Evolutionary conservation across 352 stramenopile genomes (phyloP).

Genomic region (Phytophthora litchii): DNA sequence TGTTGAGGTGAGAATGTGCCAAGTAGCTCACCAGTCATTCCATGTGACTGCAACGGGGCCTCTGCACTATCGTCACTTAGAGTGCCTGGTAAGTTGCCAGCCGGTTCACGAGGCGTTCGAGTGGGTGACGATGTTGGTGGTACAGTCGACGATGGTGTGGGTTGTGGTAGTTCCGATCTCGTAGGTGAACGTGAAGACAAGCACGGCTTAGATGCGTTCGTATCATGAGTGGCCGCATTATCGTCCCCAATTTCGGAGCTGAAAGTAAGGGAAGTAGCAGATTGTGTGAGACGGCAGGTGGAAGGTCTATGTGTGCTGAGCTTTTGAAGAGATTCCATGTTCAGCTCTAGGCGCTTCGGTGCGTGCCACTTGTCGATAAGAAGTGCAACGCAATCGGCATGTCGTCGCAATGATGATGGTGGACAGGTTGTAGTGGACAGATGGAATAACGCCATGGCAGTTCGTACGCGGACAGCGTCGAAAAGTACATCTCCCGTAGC

Average conservation of each 20-base stretch:
- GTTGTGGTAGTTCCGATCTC: neutral
- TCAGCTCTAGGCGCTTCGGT: conserved; percentile 69
- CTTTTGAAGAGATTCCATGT: conserved; percentile 73
- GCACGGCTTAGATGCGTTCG: neutral
- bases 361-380: conserved; percentile 63
- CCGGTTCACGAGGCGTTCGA: conserved; percentile 24
- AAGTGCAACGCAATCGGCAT: conserved; percentile 52
- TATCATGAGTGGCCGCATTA: conserved; percentile 1
- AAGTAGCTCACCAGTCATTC: neutral
- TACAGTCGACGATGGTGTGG: neutral
- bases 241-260: conserved; percentile 9
- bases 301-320: conserved; percentile 26
- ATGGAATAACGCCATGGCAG: conserved; percentile 75
- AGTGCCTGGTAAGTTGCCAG: conserved; percentile 13
- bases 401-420: conserved; percentile 26
- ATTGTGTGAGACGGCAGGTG: conserved; percentile 31
- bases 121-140: conserved; percentile 20
- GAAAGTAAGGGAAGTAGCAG: conserved; percentile 12
- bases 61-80: conserved; percentile 19
- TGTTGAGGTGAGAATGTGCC: conserved; percentile 10
- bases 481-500: conserved; percentile 35
- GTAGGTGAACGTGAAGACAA: conserved; percentile 6
- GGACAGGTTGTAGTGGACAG: conserved; percentile 33
- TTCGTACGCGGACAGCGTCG: conserved; percentile 54
- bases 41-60: conserved; percentile 1